A percentile compares a stretch with the other conserved stretches of the same genome.
Evolutionary conservation across 2,329 filamentous ascomycete species (phyloP).

Genomic region (Aspergillus caelatus): DNA sequence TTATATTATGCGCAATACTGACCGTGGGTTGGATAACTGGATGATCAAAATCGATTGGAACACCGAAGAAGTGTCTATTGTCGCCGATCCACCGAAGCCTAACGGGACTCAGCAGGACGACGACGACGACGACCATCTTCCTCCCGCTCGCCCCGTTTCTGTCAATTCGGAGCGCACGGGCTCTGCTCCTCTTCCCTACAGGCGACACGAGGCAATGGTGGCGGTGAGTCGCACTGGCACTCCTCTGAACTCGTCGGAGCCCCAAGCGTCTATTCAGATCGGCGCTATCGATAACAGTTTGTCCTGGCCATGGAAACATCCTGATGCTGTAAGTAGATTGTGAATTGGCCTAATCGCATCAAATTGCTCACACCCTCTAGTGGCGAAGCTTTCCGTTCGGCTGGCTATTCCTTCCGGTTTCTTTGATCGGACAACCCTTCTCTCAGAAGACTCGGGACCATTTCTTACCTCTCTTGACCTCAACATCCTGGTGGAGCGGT

Average conservation of each 20-base stretch:
- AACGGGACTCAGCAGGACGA: constrained; percentile 54
- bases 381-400: constrained; percentile 93
- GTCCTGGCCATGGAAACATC: constrained; percentile 99
- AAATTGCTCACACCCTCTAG: constrained; percentile 36
- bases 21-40: constrained; percentile 96
- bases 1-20: constrained; percentile 99
- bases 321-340: constrained; percentile 69
- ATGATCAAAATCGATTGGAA: constrained; percentile 97
- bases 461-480: constrained; percentile 93
- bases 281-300: constrained; percentile 97
- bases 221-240: constrained; percentile 63
- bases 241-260: constrained; percentile 48
- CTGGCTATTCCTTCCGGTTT: constrained; percentile 96
- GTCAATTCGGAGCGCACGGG: constrained; percentile 47
- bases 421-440: constrained; percentile 93
- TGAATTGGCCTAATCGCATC: not conserved
- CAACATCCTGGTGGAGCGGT: constrained; percentile 94
- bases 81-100: constrained; percentile 77
- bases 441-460: constrained; percentile 91
- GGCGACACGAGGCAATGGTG: constrained; percentile 81
- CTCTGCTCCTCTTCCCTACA: constrained; percentile 66
- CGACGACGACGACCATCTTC: constrained; percentile 49
- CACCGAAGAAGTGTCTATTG: constrained; percentile 78
- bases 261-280: constrained; percentile 68
- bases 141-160: constrained; percentile 63